Evolutionary conservation across 2,329 filamentous ascomycete species (phyloP), one percentile per base, ranked within the genome.

Genomic region (Colletotrichum nymphaeae): DNA sequence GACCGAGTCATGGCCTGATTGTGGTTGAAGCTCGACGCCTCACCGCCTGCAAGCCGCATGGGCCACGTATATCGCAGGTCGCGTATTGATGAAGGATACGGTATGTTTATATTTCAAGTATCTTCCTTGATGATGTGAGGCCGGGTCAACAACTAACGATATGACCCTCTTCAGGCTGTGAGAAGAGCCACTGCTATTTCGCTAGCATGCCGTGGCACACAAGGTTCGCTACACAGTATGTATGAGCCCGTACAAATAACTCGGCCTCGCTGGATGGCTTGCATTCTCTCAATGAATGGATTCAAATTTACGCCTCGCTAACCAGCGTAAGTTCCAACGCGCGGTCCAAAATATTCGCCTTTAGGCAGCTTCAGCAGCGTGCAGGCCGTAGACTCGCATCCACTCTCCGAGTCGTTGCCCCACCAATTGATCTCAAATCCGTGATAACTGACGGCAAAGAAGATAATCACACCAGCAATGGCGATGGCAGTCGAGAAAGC

Each of bases 401-500:
- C 72, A 22, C 53, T 74, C 42, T 72, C 57, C 5, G 72, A 42
- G 42, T 32, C 72, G 42, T 80, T 80, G 1, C 79, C 79, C 79
- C 79, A 80, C 79, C 80, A 81, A 19, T 76, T 69, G 19, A 81
- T 66, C 16, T 67, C 72, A 5, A 75, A 73, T 0, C 76, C 76
- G 52, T 76, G 73, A 37, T 77, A 79, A 6, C 76, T 76, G 22
- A 80, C 74, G 2, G 78, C 78, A 42, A 81, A 81, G 72, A 80
- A 80, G 46, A 79, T 79, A 30, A 82, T 72, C 7, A 82, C 74
- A 3, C 76, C 81, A 12, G 78, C 79, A 19, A 82, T 72, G 32
- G 81, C 81, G 8, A 82, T 77, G 2, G 77, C 80, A 9, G 76
- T 79, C 2, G 76, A 78, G 24, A 83, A 76, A 2, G 78, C 79